Evolutionary conservation across 805 yeast species (phyloP).

Genomic region (Candida dajiaensis): DNA sequence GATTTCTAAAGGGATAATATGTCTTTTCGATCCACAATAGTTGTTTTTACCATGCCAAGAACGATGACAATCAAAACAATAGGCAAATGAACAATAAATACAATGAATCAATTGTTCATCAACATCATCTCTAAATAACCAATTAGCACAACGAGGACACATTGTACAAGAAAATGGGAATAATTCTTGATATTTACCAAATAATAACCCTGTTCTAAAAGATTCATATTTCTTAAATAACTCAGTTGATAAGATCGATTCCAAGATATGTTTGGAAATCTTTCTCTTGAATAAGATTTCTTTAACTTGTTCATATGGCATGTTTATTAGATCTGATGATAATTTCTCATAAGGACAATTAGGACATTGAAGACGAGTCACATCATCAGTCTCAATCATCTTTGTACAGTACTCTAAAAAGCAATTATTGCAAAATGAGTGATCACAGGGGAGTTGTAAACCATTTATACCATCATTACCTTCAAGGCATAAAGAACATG

Average conservation of each 20-base stretch:
- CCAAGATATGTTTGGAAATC: conserved; percentile 16
- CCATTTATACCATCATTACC: conserved; percentile 40
- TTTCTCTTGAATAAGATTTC: conserved; percentile 35
- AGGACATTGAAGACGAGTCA: conserved; percentile 53
- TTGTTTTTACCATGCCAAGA: conserved; percentile 57
- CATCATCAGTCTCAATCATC: conserved; percentile 41
- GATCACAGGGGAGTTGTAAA: conserved; percentile 36
- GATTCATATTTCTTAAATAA: conserved; percentile 30
- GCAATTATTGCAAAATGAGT: conserved; percentile 44
- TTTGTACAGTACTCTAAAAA: conserved; percentile 35
- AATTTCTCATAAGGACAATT: conserved; percentile 30
- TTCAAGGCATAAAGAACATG: conserved; percentile 54
- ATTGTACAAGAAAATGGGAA: conserved; percentile 43
- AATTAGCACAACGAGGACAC: conserved; percentile 48
- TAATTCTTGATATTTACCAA: conserved; percentile 30
- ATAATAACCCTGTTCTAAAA: neutral
- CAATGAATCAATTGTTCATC: conserved; percentile 45
- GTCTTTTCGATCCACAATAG: conserved; percentile 34
- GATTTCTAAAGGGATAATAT: conserved; percentile 26
- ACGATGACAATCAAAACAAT: conserved; percentile 49
- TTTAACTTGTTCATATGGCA: conserved; percentile 29
- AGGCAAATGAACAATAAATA: conserved; percentile 43
- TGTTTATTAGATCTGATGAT: conserved; percentile 13
- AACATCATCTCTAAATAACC: conserved; percentile 41
- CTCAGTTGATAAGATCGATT: conserved; percentile 20